These are phyloP conservation scores for Tolypocladium inflatum DNA, from an alignment of 2,329 filamentous ascomycete species.

Conservation along the genomic window DNA sequence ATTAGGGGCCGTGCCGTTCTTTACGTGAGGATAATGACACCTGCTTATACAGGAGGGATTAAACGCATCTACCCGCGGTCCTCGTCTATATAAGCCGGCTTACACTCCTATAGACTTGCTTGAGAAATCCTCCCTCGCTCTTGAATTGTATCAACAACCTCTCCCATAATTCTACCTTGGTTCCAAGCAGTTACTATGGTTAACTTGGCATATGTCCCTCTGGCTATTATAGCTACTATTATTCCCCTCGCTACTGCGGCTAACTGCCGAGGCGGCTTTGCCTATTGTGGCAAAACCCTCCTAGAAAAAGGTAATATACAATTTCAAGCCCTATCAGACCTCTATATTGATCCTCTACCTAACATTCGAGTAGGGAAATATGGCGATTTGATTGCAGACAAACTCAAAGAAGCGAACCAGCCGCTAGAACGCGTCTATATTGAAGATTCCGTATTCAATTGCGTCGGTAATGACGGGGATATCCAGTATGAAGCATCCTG, in stretches of 20 bases:
- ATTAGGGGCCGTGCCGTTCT: no score
- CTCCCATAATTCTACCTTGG: not conserved
- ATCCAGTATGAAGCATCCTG: not conserved
- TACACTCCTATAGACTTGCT: not conserved
- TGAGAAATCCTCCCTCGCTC: not conserved
- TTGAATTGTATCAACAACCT: not conserved
- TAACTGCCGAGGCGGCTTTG: not conserved
- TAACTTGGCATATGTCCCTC: not conserved
- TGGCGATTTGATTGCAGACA: rapidly evolving
- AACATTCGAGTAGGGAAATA: not conserved
- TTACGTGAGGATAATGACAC: not conserved
- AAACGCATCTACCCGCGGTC: no score
- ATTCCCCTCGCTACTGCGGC: not conserved
- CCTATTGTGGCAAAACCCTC: not conserved
- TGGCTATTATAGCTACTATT: not conserved
- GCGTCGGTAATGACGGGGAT: not conserved
- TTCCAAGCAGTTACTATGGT: not conserved
- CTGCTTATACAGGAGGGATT: not conserved
- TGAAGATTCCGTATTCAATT: not conserved
- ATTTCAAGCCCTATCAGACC: not conserved
- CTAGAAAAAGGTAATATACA: not conserved
- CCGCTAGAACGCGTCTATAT: no score
- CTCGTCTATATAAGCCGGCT: not conserved
- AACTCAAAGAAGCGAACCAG: not conserved
- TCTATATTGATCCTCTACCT: not conserved